These are phyloP conservation scores for Geotrichum klebahnii DNA, from an alignment of 1,139 yeast genomes.

Conservation along the genomic window DNA sequence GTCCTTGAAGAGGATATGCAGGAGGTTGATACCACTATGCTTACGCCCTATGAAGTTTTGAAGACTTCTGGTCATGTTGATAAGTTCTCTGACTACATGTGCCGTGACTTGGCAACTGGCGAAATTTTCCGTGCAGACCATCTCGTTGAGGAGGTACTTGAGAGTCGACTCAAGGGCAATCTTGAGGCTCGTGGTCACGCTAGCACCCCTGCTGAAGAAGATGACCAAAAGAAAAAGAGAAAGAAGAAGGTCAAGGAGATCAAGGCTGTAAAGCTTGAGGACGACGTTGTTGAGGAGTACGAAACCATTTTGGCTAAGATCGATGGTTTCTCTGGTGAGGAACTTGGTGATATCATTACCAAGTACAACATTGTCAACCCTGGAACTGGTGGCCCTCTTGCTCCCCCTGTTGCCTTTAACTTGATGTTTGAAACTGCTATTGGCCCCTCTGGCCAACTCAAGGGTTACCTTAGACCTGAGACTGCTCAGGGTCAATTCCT, in stretches of 20 bases:
- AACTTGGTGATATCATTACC: slow-evolving; percentile 80
- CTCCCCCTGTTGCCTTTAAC: slow-evolving; percentile 91
- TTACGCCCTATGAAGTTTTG: slow-evolving; percentile 95
- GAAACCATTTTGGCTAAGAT: slow-evolving; percentile 80
- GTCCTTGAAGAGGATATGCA: slow-evolving; percentile 97
- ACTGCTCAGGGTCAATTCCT: slow-evolving; percentile 99
- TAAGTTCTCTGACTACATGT: slow-evolving; percentile 99
- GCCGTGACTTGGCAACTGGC: slow-evolving; percentile 90
- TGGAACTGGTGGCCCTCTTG: slow-evolving; percentile 77
- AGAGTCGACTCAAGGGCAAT: slow-evolving; percentile 92
- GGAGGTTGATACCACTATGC: slow-evolving; percentile 96
- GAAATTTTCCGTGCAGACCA: slow-evolving; percentile 99
- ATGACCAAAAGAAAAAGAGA: slow-evolving; percentile 64
- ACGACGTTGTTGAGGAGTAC: slow-evolving; percentile 70
- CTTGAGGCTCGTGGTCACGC: slow-evolving; percentile 85
- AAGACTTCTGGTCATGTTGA: slow-evolving; percentile 99
- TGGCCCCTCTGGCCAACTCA: slow-evolving; percentile 95
- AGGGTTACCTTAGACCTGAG: slow-evolving; percentile 96
- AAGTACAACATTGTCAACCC: slow-evolving; percentile 87
- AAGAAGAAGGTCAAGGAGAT: slow-evolving; percentile 96
- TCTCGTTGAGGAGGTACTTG: slow-evolving; percentile 93
- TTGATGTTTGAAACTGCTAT: slow-evolving; percentile 98
- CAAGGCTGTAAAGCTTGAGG: slow-evolving; percentile 81
- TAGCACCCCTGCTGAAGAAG: slow-evolving; percentile 54
- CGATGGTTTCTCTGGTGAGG: slow-evolving; percentile 91